Conservation (phyloP, 345 rosid species). For the Mallotus nudiflorus region DNA sequence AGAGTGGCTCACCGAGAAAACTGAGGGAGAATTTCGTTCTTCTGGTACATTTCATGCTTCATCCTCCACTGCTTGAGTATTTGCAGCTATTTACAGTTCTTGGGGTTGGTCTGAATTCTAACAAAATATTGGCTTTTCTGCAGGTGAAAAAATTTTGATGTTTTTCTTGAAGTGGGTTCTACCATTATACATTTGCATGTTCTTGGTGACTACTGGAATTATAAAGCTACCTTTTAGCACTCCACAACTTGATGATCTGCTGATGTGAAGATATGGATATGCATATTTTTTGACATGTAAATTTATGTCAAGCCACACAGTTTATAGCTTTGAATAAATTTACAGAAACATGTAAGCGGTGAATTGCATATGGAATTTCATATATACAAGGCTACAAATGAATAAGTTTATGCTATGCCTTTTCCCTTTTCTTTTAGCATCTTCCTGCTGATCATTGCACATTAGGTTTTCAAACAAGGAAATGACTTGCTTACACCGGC, state of each 20-base stretch:
- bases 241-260: constrained; percentile 62
- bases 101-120: constrained; percentile 6
- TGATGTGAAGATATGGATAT: constrained; percentile 39
- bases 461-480: too few species aligned
- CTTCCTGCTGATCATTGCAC: too few species aligned
- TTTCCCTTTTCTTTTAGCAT: too few species aligned
- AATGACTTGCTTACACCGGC: too few species aligned
- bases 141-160: constrained; percentile 63
- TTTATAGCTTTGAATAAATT: too few species aligned
- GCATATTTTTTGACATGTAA: too few species aligned
- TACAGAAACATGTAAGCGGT: too few species aligned
- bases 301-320: too few species aligned
- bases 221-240: constrained; percentile 60
- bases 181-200: constrained; percentile 58
- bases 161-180: constrained; percentile 50
- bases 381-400: too few species aligned
- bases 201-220: constrained; percentile 58
- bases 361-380: too few species aligned
- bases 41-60: constrained; percentile 43
- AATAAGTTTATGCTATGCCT: too few species aligned
- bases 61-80: not conserved
- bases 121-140: not conserved
- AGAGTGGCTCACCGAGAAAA: constrained; percentile 46
- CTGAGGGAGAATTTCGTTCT: constrained; percentile 54
- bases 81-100: not conserved